Evolutionary conservation across 2,329 filamentous ascomycete species (phyloP), one percentile per base, ranked within the genome.

Genomic region (Tolypocladium pustulatum): DNA sequence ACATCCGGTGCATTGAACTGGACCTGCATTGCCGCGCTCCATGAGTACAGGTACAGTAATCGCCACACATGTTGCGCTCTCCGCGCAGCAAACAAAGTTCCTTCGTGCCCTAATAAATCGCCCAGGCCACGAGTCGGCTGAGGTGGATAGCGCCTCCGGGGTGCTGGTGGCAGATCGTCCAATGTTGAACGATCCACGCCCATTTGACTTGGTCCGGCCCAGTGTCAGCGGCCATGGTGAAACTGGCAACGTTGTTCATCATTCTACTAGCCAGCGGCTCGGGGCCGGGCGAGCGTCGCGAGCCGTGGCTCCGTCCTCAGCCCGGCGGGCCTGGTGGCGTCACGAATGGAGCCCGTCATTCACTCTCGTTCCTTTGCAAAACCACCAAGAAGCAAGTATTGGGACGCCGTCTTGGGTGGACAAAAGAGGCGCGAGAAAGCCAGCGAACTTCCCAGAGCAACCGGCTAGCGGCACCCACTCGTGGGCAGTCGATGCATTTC

Each of bases 271-370:
- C 43, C 54, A 60, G 57, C 55, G 56, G 61, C 55, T 58, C 62
- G 58, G 62, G 53, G 52, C 58, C 43, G 54, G 57, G 59, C 59
- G 58, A 59, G 27, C 51, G 55, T 37, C 51, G 58, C 58, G 53
- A 59, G 43, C 60, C 60, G 61, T 59, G 58, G 60, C 60, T 60
- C 58, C 60, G 53, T 55, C 55, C 55, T 59, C 60, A 61, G 60
- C 57, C 58, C 51, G 57, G 58, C 55, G 40, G 38, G 40, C 40
- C 57, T 32, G 41, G 32, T 54, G 36, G 43, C 36, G 55, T 22
- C 54, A 36, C 54, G 22, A 30, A 27, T 40, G 54, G 54, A 22
- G 27, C 27, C 22, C 8, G 22, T 27, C n/a, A 3, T 54, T 54
- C 52, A 22, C 32, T 10, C 32, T 54, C 52, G 25, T 30, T 32